Base-by-base conservation (phyloP, 768 basidiomycete species). In the Suillus fuscotomentosus region DNA sequence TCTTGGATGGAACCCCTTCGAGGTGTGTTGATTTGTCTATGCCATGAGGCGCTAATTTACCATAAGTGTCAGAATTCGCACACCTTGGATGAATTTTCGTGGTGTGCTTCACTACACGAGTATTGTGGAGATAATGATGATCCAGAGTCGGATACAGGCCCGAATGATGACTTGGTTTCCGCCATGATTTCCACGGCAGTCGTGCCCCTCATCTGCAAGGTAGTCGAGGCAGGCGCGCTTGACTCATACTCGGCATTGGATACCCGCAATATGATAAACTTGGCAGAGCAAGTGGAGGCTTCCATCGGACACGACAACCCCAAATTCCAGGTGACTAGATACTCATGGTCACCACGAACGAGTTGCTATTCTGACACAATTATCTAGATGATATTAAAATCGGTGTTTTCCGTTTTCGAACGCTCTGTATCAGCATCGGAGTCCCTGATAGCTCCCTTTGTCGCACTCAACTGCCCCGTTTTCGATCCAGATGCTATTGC, bases 141-240 rank as follows among this genome's bases (percentile, higher is more conserved):
- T 15, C 84, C 83, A 62, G 86, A 85, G 65, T 75, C 83, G 24
- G 86, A 88, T 61, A 75, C 92, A 24, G 91, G 92, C 2, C 86
- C 91, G 0, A 94, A 95, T 65, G 94, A 92, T 10, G 95, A 97
- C 71, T 80, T 97, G 27, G 90, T 95, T 41, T 86, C 92, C 14
- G 88, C 91, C 0, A 94, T 96, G 88, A 84, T 96, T 20, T 88
- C 91, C n/a, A 92, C 91, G 0, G 87, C 88, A 0, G 80, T 96
- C 50, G 86, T 91, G 43, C 94, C 95, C 10, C 81, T 88, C 56
- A 71, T 97, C 10, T 85, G 83, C 71, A 91, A 86, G 69, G 71
- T 92, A 27, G 72, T 97, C n/a, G 86, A 89, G 63, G 82, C 82
- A n/a, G 95, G 95, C 31, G 90, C 84, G 5, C 79, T 95, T 61